phyloP scores from a whole-genome alignment of 2,329 filamentous ascomycete genomes.

The Penicillium sp. region DNA sequence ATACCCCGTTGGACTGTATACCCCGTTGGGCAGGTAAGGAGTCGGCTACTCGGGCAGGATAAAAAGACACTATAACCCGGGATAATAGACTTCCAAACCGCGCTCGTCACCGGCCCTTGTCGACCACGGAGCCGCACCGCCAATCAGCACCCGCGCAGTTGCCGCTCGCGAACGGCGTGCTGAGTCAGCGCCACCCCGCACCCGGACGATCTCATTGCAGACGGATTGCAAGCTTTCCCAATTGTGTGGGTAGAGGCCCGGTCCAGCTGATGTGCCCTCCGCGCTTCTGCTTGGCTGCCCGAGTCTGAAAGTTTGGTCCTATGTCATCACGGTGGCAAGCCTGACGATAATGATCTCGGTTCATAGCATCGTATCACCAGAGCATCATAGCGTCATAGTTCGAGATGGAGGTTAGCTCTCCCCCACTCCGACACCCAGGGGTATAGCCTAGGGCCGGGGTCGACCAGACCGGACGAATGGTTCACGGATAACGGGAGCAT shows the following conservation, averaged over 20 bases:
- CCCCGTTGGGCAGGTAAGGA: too few relatives aligned
- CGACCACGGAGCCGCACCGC: background rate
- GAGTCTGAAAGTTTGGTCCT: background rate
- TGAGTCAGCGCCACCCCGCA: slow-evolving; percentile 3
- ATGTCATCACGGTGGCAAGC: background rate
- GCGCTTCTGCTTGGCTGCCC: background rate
- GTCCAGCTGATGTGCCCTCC: background rate
- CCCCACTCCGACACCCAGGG: slow-evolving; percentile 1
- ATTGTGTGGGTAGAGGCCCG: background rate
- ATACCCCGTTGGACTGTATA: too few relatives aligned
- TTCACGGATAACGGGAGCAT: background rate
- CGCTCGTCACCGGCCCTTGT: background rate
- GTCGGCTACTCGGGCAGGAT: too few relatives aligned
- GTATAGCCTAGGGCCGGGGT: slow-evolving; percentile 1
- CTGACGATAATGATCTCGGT: too few relatives aligned
- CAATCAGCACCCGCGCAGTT: background rate
- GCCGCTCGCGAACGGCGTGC: slow-evolving; percentile 1
- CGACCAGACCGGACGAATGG: slow-evolving; percentile 16
- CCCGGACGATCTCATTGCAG: slow-evolving; percentile 5
- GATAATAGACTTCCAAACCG: background rate
- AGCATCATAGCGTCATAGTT: background rate
- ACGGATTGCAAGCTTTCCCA: background rate
- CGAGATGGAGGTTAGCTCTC: background rate
- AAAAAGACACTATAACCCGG: background rate
- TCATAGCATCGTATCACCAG: background rate